These are phyloP conservation scores for Hypholoma sublateritium DNA, from an alignment of 768 basidiomycete genomes.

Conservation along the genomic window DNA sequence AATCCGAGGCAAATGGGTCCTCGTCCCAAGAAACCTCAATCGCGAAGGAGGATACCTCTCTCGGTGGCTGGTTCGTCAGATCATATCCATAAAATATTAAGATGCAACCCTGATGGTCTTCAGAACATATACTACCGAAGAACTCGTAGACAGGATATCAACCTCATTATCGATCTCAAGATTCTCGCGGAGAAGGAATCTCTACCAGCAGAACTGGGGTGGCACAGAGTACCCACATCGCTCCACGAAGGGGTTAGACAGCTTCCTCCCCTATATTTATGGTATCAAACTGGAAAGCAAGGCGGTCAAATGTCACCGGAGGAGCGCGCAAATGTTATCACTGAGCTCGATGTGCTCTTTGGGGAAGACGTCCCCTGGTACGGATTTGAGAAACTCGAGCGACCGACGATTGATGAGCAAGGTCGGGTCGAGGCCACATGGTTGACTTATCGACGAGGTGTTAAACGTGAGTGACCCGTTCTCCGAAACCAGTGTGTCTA, in stretches of 20 bases:
- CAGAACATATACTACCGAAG: slow-evolving; percentile 81
- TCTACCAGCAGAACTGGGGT: slow-evolving; percentile 48
- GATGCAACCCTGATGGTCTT: neutral
- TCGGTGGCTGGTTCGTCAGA: slow-evolving; percentile 50
- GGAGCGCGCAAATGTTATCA: slow-evolving; percentile 67
- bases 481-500: slow-evolving; percentile 1
- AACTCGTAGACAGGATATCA: slow-evolving; percentile 78
- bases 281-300: slow-evolving; percentile 76
- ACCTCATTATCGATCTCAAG: slow-evolving; percentile 72
- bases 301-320: slow-evolving; percentile 56
- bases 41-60: slow-evolving; percentile 52
- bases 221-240: slow-evolving; percentile 66
- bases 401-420: slow-evolving; percentile 49
- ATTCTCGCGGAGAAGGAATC: slow-evolving; percentile 58
- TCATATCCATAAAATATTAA: neutral
- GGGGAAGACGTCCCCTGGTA: slow-evolving; percentile 86
- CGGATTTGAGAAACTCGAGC: slow-evolving; percentile 76
- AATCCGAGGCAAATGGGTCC: slow-evolving; percentile 85
- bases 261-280: slow-evolving; percentile 62
- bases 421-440: slow-evolving; percentile 52
- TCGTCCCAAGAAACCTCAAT: slow-evolving; percentile 82
- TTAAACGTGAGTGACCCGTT: slow-evolving; percentile 54
- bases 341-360: slow-evolving; percentile 89
- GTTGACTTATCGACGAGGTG: slow-evolving; percentile 69
- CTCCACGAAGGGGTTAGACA: slow-evolving; percentile 62